Conservation (phyloP, 805 yeast species). For the Saccharomycopsis sp. region DNA sequence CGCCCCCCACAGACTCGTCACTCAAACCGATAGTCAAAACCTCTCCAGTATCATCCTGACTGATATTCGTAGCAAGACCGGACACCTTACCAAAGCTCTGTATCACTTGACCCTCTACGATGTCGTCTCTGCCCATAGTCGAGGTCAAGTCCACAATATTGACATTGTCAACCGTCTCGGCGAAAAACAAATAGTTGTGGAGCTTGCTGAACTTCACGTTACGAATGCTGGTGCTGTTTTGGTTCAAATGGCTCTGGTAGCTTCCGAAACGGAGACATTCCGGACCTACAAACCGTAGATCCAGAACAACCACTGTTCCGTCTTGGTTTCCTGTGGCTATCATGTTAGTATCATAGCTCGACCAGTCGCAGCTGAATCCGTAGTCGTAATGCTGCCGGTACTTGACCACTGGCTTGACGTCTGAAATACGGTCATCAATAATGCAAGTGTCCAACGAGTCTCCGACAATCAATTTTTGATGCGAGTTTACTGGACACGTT, state of each 20-base stretch:
- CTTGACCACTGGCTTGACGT: constrained; percentile 20
- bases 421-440: constrained; percentile 35
- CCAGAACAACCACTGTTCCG: constrained; percentile 48
- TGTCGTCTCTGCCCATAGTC: constrained; percentile 7
- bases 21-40: constrained; percentile 46
- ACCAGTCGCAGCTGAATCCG: constrained; percentile 59
- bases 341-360: constrained; percentile 31
- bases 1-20: constrained; percentile 53
- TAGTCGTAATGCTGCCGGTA: constrained; percentile 46
- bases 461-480: constrained; percentile 43
- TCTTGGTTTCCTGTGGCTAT: constrained; percentile 58
- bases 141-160: constrained; percentile 38
- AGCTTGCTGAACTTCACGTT: constrained; percentile 42
- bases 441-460: constrained; percentile 40
- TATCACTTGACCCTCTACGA: constrained; percentile 36
- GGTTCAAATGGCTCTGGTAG: background rate
- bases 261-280: constrained; percentile 35
- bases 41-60: constrained; percentile 39
- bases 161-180: constrained; percentile 53
- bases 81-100: constrained; percentile 53
- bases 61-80: constrained; percentile 43
- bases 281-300: constrained; percentile 36
- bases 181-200: constrained; percentile 45
- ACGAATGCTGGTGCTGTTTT: constrained; percentile 29
- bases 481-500: constrained; percentile 32